Evolutionary conservation across 352 stramenopile genomes (phyloP).

Genomic region (Phytophthora podocarpi): DNA sequence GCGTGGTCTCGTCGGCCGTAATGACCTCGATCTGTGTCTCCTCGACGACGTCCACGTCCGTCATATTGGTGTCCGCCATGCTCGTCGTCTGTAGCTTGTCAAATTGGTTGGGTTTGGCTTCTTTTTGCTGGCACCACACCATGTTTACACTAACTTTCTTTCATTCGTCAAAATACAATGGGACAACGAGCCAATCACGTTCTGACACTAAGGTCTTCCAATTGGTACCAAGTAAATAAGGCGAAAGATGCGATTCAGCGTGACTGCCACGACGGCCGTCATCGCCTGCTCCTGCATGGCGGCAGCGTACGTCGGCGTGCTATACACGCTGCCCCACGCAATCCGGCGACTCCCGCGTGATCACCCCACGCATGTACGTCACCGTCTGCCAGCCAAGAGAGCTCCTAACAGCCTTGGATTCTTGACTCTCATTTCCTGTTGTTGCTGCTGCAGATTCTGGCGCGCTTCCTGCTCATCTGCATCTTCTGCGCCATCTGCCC

Average conservation of each 20-base stretch:
- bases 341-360: slow-evolving; percentile 83
- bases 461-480: slow-evolving; percentile 87
- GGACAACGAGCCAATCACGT: slow-evolving; percentile 32
- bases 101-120: slow-evolving; percentile 31
- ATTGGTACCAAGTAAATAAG: no score
- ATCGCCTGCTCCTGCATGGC: slow-evolving; percentile 84
- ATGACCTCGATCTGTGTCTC: slow-evolving; percentile 86
- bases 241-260: slow-evolving; percentile 81
- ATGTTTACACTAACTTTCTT: neutral
- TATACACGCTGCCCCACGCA: slow-evolving; percentile 79
- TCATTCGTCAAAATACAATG: slow-evolving; percentile 26
- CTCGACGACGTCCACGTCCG: slow-evolving; percentile 34
- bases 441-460: slow-evolving; percentile 64
- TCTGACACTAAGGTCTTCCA: slow-evolving; percentile 11
- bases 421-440: slow-evolving; percentile 7
- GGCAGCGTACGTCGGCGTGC: slow-evolving; percentile 82
- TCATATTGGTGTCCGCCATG: slow-evolving; percentile 34
- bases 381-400: neutral
- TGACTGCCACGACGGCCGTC: slow-evolving; percentile 65
- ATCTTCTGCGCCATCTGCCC: slow-evolving; percentile 86
- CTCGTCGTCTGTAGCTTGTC: slow-evolving; percentile 26
- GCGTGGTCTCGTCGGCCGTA: slow-evolving; percentile 72
- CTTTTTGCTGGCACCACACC: neutral
- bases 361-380: slow-evolving; percentile 80
- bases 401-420: neutral